Percentiles rank a stretch among this genome's conserved stretches.
Evolutionary conservation across 1,139 yeast genomes (phyloP).

Genomic region (Yarrowia galli): DNA sequence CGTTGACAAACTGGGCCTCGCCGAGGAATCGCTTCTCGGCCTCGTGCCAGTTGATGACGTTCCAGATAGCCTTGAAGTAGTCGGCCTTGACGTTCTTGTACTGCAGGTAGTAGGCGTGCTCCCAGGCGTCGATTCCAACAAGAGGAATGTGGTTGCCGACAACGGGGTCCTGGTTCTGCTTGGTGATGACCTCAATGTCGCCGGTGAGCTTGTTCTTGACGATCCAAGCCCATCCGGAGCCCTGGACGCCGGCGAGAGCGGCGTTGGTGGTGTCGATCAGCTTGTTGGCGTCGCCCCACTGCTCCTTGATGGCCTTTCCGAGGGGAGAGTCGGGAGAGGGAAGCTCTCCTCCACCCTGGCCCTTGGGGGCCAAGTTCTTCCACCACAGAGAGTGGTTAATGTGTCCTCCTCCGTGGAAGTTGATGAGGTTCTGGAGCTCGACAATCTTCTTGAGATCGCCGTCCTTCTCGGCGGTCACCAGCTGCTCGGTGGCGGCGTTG

Average conservation of each 20-base stretch:
- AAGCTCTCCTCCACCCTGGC: slow-evolving; percentile 85
- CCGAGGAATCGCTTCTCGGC: slow-evolving; percentile 70
- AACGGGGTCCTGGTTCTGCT: slow-evolving; percentile 90
- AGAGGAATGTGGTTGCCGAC: slow-evolving; percentile 76
- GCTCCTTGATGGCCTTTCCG: slow-evolving; percentile 62
- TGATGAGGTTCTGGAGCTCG: slow-evolving; percentile 76
- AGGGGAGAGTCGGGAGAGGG: slow-evolving; percentile 59
- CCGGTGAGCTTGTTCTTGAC: slow-evolving; percentile 88
- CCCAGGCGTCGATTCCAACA: slow-evolving; percentile 98
- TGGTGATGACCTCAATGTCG: slow-evolving; percentile 82
- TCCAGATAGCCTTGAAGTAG: slow-evolving; percentile 96
- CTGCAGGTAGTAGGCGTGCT: slow-evolving; percentile 96
- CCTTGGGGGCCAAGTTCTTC: slow-evolving; percentile 87
- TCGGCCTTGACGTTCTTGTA: slow-evolving; percentile 94
- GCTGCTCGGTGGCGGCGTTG: slow-evolving; percentile 82
- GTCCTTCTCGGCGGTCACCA: slow-evolving; percentile 69
- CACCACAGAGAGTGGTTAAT: slow-evolving; percentile 87
- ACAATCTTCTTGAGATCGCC: slow-evolving; percentile 74
- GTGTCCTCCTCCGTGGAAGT: slow-evolving; percentile 96
- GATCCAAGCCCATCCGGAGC: slow-evolving; percentile 97
- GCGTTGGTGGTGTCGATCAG: slow-evolving; percentile 72
- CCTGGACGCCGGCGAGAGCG: slow-evolving; percentile 81
- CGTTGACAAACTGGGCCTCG: slow-evolving; percentile 10
- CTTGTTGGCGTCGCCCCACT: slow-evolving; percentile 81
- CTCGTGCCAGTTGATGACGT: slow-evolving; percentile 95